Evolutionary conservation across 2,329 filamentous ascomycete species (phyloP).

Genomic region (Colletotrichum neosansevieriae): DNA sequence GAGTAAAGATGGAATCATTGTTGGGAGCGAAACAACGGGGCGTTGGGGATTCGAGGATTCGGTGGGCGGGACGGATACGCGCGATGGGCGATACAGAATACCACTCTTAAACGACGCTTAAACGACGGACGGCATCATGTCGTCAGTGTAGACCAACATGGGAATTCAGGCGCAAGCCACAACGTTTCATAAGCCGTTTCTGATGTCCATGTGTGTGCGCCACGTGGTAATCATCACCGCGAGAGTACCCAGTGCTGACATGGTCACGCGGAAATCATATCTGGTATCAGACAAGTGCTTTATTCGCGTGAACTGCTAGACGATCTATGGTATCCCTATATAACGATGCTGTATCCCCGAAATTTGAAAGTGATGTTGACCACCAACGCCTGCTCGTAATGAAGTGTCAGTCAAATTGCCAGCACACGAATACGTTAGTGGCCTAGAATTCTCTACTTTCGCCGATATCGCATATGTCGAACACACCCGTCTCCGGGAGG

Average conservation of each 20-base stretch:
- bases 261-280: not conserved
- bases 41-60: conserved; percentile 9
- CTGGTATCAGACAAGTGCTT: not conserved
- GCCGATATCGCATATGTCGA: conserved; percentile 87
- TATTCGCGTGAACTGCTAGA: not conserved
- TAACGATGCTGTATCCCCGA: not conserved
- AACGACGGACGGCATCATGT: not conserved
- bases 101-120: not conserved
- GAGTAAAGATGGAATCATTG: not conserved
- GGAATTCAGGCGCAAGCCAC: not conserved
- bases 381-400: conserved; percentile 11
- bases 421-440: conserved; percentile 4
- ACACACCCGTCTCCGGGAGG: conserved; percentile 77
- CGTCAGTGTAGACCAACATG: not conserved
- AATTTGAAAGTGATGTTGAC: not conserved
- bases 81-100: not conserved
- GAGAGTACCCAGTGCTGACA: no score
- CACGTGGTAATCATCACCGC: no score
- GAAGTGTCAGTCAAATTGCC: not conserved
- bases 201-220: no score
- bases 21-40: conserved; percentile 1
- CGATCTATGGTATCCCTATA: conserved; percentile 7
- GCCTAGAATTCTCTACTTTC: conserved; percentile 81
- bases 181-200: no score
- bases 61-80: not conserved